Evolutionary conservation across 2,329 filamentous ascomycete species (phyloP).

Genomic region (Zasmidium citrigriseum): DNA sequence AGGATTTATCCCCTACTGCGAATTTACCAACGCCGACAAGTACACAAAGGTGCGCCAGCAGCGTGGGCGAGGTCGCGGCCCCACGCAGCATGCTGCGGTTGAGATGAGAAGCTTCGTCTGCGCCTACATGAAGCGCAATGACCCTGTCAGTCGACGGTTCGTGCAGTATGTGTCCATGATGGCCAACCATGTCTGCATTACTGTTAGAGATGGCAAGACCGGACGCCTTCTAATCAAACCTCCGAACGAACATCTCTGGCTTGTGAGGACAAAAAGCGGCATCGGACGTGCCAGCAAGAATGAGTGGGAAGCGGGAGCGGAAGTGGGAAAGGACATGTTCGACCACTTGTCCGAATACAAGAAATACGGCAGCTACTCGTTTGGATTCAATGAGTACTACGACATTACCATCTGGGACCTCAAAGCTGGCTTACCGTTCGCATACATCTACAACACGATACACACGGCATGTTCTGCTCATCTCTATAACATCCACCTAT

Average conservation of each 20-base stretch:
- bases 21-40: conserved; percentile 36
- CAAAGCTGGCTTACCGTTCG: conserved; percentile 35
- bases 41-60: conserved; percentile 36
- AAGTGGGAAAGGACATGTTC: conserved; percentile 42
- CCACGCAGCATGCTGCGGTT: conserved; percentile 36
- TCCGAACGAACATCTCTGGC: conserved; percentile 42
- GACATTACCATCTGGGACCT: conserved; percentile 47
- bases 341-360: conserved; percentile 39
- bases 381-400: conserved; percentile 47
- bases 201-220: conserved; percentile 46
- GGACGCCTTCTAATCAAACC: conserved; percentile 40
- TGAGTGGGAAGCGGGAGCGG: conserved; percentile 38
- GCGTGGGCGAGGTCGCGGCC: conserved; percentile 36
- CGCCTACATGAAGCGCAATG: conserved; percentile 45
- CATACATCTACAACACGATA: conserved; percentile 16
- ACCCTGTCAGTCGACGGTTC: conserved; percentile 43
- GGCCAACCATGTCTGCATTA: conserved; percentile 37
- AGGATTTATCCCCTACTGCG: conserved; percentile 41
- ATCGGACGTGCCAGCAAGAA: conserved; percentile 42
- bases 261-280: conserved; percentile 41
- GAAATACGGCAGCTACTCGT: conserved; percentile 36
- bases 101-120: conserved; percentile 46
- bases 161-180: conserved; percentile 47
- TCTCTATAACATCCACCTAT: too few species aligned
- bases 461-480: conserved; percentile 18